Evolutionary conservation across 2,329 filamentous ascomycete genomes (phyloP).

Genomic region (Aspergillus jensenii): DNA sequence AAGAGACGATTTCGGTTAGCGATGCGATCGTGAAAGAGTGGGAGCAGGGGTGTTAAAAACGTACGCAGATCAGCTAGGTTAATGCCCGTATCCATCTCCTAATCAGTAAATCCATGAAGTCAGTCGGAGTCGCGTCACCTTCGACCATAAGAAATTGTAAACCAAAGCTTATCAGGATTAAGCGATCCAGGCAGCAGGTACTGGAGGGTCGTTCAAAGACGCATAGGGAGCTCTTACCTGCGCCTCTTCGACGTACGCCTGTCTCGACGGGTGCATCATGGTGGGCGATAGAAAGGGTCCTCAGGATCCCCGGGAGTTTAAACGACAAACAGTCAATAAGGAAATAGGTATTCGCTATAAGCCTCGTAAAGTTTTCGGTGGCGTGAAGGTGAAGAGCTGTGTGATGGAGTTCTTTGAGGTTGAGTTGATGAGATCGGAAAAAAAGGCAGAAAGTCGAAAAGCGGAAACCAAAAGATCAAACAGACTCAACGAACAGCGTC

Average conservation of each 20-base stretch:
- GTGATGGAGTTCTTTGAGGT: neutral
- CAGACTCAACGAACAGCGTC: neutral
- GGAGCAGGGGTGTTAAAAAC: slow-evolving; percentile 28
- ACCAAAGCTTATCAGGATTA: neutral
- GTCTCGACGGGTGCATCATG: slow-evolving; percentile 80
- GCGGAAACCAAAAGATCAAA: slow-evolving; percentile 6
- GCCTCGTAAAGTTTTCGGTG: neutral
- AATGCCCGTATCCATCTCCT: slow-evolving; percentile 60
- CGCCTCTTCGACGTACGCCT: slow-evolving; percentile 89
- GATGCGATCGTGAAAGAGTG: neutral
- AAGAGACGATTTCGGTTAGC: neutral
- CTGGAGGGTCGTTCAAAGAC: neutral
- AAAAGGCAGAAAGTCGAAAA: slow-evolving; percentile 13
- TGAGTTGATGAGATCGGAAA: neutral
- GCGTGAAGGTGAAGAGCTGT: neutral
- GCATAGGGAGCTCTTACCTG: slow-evolving; percentile 55
- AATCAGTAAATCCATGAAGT: slow-evolving; percentile 19
- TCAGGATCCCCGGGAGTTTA: neutral
- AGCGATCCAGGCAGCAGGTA: neutral
- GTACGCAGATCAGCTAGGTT: slow-evolving; percentile 64
- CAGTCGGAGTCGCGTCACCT: slow-evolving; percentile 15
- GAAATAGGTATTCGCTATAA: neutral
- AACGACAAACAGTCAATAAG: neutral
- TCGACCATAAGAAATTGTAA: neutral
- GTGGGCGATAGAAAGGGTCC: slow-evolving; percentile 21